Evolutionary conservation across 2,329 filamentous ascomycete genomes (phyloP).

Genomic region (Ilyonectria mors-panacis): DNA sequence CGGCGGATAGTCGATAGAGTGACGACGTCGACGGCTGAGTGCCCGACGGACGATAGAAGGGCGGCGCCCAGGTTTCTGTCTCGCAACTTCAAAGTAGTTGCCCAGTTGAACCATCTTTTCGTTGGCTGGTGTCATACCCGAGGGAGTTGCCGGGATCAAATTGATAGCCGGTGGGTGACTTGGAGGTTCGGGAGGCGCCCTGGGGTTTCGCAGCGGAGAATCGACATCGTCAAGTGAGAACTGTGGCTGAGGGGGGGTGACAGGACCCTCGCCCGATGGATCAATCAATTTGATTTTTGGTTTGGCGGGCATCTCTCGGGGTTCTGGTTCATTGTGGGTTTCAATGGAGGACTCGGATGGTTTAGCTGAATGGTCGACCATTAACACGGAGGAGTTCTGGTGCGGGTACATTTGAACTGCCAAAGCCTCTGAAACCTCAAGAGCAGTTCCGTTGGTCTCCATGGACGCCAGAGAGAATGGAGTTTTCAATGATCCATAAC

Average conservation of each 20-base stretch:
- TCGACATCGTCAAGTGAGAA: slow-evolving; percentile 69
- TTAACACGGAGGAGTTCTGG: slow-evolving; percentile 74
- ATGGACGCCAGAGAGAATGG: slow-evolving; percentile 75
- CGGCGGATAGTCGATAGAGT: slow-evolving; percentile 60
- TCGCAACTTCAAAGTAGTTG: slow-evolving; percentile 66
- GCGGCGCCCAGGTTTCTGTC: slow-evolving; percentile 61
- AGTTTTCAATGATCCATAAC: slow-evolving; percentile 70
- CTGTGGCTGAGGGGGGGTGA: slow-evolving; percentile 67
- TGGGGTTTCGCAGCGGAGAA: slow-evolving; percentile 74
- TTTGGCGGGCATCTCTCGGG: slow-evolving; percentile 45
- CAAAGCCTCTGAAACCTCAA: slow-evolving; percentile 74
- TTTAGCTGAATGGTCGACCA: slow-evolving; percentile 70
- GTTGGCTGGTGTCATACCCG: slow-evolving; percentile 68
- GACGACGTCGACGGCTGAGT: slow-evolving; percentile 64
- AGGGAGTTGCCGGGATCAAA: slow-evolving; percentile 75
- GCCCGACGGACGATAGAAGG: slow-evolving; percentile 69
- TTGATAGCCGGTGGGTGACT: slow-evolving; percentile 61
- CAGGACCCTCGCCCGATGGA: slow-evolving; percentile 57
- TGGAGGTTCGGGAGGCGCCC: slow-evolving; percentile 70
- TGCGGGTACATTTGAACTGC: slow-evolving; percentile 75
- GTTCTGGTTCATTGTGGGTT: slow-evolving; percentile 43
- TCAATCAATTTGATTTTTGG: slow-evolving; percentile 58
- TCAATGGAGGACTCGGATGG: slow-evolving; percentile 63
- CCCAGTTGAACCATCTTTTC: slow-evolving; percentile 68
- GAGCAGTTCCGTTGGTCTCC: slow-evolving; percentile 73